A percentile compares a stretch with the other conserved stretches of the same genome.
These are phyloP conservation scores for Cryptococcus sp. DNA, from an alignment of 1,284 basidiomycete genomes.

Conservation along the genomic window DNA sequence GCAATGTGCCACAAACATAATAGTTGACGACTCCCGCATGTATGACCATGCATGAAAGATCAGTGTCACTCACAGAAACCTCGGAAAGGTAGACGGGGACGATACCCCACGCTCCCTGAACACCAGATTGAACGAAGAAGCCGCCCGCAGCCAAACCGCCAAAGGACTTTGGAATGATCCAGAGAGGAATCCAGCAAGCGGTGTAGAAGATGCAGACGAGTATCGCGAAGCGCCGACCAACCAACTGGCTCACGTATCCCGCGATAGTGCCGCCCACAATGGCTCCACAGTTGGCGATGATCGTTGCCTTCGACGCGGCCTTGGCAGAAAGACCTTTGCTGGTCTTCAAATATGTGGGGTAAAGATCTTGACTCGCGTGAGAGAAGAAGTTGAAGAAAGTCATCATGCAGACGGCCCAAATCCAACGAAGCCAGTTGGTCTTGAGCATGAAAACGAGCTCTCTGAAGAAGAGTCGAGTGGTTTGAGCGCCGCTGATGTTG, in stretches of 20 bases:
- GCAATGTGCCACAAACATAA: background rate
- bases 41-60: conserved; percentile 55
- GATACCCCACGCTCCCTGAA: conserved; percentile 63
- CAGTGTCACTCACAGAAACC: conserved; percentile 58
- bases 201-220: conserved; percentile 59
- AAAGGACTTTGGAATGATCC: conserved; percentile 70
- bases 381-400: conserved; percentile 37
- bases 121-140: conserved; percentile 75
- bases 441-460: conserved; percentile 75
- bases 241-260: conserved; percentile 76
- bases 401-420: conserved; percentile 68
- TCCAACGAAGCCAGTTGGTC: conserved; percentile 74
- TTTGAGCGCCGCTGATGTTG: conserved; percentile 51
- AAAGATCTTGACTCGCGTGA: conserved; percentile 71
- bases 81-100: conserved; percentile 68
- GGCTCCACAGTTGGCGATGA: conserved; percentile 74
- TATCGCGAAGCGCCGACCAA: conserved; percentile 72
- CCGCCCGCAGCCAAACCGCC: conserved; percentile 44
- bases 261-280: conserved; percentile 75
- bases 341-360: conserved; percentile 69
- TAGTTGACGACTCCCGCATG: too few species aligned
- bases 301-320: conserved; percentile 78
- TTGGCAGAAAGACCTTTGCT: conserved; percentile 55
- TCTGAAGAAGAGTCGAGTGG: conserved; percentile 70
- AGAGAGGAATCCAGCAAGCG: conserved; percentile 61